Conservation (phyloP, 2,329 filamentous ascomycete species). For the Exserohilum turcica region DNA sequence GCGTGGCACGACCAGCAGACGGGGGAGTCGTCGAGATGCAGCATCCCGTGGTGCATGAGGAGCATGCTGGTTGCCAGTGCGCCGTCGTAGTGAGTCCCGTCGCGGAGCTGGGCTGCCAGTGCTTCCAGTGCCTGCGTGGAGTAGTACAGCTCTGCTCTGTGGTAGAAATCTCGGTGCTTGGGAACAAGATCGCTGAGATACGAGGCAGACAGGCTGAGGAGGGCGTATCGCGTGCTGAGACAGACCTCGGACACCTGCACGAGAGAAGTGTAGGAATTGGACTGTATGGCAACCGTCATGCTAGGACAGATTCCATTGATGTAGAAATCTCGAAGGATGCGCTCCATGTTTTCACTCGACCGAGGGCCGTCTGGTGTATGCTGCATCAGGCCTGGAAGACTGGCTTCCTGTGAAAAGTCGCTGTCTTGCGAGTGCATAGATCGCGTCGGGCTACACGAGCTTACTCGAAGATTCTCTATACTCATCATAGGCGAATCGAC, state of each 20-base stretch:
- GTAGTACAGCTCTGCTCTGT: slow-evolving; percentile 42
- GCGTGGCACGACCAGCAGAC: slow-evolving; percentile 43
- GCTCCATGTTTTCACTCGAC: slow-evolving; percentile 33
- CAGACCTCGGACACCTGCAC: slow-evolving; percentile 33
- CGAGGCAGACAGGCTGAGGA: slow-evolving; percentile 41
- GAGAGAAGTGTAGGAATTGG: slow-evolving; percentile 36
- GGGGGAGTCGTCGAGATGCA: slow-evolving; percentile 35
- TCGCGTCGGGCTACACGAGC: slow-evolving; percentile 33
- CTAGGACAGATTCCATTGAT: slow-evolving; percentile 41
- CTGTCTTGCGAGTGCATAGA: slow-evolving; percentile 36
- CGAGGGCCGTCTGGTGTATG: slow-evolving; percentile 29
- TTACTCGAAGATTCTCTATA: slow-evolving; percentile 28
- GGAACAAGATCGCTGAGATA: slow-evolving; percentile 40
- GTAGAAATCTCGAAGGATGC: slow-evolving; percentile 39
- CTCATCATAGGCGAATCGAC: slow-evolving; percentile 36
- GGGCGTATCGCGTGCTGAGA: slow-evolving; percentile 37
- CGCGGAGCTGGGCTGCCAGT: slow-evolving; percentile 35
- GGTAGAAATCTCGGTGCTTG: slow-evolving; percentile 34
- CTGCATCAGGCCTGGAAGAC: slow-evolving; percentile 36
- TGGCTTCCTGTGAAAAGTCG: slow-evolving; percentile 29
- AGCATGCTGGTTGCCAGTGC: slow-evolving; percentile 43
- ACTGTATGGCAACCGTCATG: slow-evolving; percentile 32
- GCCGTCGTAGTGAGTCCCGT: slow-evolving; percentile 35
- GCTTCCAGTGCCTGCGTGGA: slow-evolving; percentile 40
- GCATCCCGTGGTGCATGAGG: slow-evolving; percentile 38